Evolutionary conservation across 2,329 filamentous ascomycete species (phyloP).

Genomic region (Knufia petricola): DNA sequence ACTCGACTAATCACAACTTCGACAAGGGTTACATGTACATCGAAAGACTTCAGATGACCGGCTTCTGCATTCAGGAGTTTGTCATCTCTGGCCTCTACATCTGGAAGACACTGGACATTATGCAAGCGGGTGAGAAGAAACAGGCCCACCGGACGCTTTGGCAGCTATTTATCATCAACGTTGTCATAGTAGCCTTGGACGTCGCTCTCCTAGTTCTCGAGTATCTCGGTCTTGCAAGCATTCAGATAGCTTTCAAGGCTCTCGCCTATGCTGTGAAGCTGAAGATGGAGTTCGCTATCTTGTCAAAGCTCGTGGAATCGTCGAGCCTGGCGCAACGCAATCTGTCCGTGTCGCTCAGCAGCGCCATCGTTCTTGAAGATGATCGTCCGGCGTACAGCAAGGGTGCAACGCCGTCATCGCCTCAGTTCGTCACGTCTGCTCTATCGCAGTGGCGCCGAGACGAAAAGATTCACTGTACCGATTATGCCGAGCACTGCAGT

Average conservation of each 20-base stretch:
- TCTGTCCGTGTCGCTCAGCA: not conserved
- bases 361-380: not conserved
- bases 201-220: conserved; percentile 32
- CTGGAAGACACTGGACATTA: conserved; percentile 40
- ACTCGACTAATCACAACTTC: conserved; percentile 25
- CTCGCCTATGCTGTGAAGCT: conserved; percentile 33
- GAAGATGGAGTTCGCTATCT: conserved; percentile 47
- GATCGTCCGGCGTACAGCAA: not conserved
- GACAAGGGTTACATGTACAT: conserved; percentile 32
- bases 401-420: not conserved
- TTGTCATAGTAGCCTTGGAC: conserved; percentile 39
- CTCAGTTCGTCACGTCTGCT: not conserved
- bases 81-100: conserved; percentile 43
- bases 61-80: conserved; percentile 38
- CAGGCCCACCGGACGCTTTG: conserved; percentile 29
- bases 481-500: not conserved
- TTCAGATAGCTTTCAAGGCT: conserved; percentile 35
- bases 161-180: conserved; percentile 45
- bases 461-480: not conserved
- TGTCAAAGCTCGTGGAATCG: conserved; percentile 34
- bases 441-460: not conserved
- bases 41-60: conserved; percentile 38
- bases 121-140: conserved; percentile 10
- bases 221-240: conserved; percentile 31
- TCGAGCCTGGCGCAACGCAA: conserved; percentile 3